These are phyloP conservation scores for Colletotrichum musicola DNA, from an alignment of 2,329 filamentous ascomycete species.

Conservation along the genomic window DNA sequence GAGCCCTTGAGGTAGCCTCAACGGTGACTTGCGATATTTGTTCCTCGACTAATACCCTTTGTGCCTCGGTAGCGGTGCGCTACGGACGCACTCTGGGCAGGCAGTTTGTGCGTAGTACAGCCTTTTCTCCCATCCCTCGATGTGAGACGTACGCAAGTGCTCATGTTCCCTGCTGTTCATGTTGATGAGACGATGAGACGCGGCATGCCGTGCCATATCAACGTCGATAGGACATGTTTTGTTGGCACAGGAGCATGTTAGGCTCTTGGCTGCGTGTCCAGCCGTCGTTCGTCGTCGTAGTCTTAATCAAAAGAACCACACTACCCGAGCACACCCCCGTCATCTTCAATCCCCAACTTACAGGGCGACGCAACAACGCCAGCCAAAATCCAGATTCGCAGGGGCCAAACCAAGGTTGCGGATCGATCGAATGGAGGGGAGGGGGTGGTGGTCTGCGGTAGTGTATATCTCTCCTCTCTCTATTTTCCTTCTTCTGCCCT, in stretches of 20 bases:
- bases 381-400: constrained; percentile 12
- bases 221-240: background rate
- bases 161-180: background rate
- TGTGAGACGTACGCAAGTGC: background rate
- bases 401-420: constrained; percentile 8
- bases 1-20: background rate
- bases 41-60: background rate
- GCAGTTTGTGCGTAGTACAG: background rate
- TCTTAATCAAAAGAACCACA: too few species aligned
- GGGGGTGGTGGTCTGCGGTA: background rate
- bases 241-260: background rate
- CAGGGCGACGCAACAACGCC: background rate
- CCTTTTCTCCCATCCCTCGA: background rate
- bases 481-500: background rate
- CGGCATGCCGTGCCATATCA: background rate
- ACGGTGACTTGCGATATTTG: background rate
- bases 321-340: background rate
- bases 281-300: background rate
- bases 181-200: background rate
- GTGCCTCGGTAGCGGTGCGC: background rate
- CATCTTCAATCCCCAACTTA: background rate
- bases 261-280: constrained; percentile 3
- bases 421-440: constrained; percentile 16
- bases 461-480: background rate
- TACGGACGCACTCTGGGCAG: background rate